Evolutionary conservation across 176 grass and related monocot genomes (phyloP).

Genomic region (Rhynchospora breviuscula): DNA sequence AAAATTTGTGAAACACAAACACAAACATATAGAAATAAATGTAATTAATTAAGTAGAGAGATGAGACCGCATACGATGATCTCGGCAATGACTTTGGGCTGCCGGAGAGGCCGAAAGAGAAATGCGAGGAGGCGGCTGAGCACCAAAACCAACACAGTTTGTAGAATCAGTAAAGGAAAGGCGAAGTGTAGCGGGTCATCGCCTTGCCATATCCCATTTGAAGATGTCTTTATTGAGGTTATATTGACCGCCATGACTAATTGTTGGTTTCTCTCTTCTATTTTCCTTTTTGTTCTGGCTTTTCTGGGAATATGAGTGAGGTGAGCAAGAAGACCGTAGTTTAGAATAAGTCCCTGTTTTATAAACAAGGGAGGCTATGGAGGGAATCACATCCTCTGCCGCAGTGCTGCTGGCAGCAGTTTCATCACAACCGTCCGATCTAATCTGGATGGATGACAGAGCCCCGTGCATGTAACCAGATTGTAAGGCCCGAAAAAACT

Average conservation of each 20-base stretch:
- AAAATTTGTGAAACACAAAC: background rate
- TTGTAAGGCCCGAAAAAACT: no score
- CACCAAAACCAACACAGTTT: constrained; percentile 50
- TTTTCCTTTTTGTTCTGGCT: background rate
- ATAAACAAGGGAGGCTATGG: background rate
- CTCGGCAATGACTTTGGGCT: constrained; percentile 93
- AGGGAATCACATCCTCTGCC: no score
- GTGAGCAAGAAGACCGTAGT: background rate
- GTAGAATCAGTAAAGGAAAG: constrained; percentile 63
- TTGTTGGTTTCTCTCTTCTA: background rate
- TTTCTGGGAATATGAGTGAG: background rate
- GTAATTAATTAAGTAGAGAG: background rate
- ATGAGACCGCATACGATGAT: constrained; percentile 35
- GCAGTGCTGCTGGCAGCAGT: no score
- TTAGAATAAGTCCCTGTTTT: background rate
- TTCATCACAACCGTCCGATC: no score
- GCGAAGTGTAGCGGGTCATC: constrained; percentile 88
- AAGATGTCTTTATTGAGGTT: constrained; percentile 59
- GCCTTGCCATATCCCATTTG: constrained; percentile 82
- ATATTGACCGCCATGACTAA: constrained; percentile 35
- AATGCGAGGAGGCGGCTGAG: constrained; percentile 67
- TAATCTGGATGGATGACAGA: no score
- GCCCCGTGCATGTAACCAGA: no score
- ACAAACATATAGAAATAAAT: background rate
- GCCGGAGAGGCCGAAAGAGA: constrained; percentile 63